A percentile compares a stretch with the other conserved stretches of the same genome.
These are phyloP conservation scores for Colletotrichum euphorbiae DNA, from an alignment of 2,329 filamentous ascomycete species.

Conservation along the genomic window DNA sequence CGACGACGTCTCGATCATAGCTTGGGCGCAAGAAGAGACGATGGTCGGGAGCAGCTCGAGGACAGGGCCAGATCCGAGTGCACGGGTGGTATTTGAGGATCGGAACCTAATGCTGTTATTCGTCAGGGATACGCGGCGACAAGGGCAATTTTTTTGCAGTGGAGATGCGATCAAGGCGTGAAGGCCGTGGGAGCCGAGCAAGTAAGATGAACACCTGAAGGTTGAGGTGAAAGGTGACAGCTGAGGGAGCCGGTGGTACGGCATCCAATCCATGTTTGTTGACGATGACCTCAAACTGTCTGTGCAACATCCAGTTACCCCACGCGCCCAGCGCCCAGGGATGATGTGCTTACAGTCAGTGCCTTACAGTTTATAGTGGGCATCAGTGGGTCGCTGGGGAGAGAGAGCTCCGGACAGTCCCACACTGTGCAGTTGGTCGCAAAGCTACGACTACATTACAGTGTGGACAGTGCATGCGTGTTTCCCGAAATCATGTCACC, in stretches of 20 bases:
- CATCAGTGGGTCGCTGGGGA: conserved; percentile 1
- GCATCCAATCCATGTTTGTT: conserved; percentile 15
- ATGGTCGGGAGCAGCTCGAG: not conserved
- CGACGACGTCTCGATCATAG: conserved; percentile 10
- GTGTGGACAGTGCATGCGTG: not conserved
- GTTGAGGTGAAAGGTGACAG: not conserved
- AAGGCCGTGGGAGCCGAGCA: not conserved
- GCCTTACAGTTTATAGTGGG: not conserved
- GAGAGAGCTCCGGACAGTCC: conserved; percentile 12
- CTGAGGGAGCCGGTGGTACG: not conserved
- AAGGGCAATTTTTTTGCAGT: not conserved
- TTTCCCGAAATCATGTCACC: too few relatives aligned
- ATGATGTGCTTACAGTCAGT: not conserved
- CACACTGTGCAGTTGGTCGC: not conserved
- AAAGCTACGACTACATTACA: not conserved
- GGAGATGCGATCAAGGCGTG: not conserved
- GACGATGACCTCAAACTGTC: conserved; percentile 33
- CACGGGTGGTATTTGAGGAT: too few relatives aligned
- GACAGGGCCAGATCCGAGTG: not conserved
- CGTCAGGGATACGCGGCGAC: not conserved
- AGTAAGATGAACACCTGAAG: not conserved
- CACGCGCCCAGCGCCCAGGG: conserved; percentile 14
- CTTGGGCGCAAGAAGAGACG: not conserved
- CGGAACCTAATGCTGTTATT: too few relatives aligned
- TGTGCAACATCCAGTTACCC: not conserved